These are phyloP conservation scores for Rhizopogon rudus DNA, from an alignment of 768 basidiomycete species.

Conservation along the genomic window DNA sequence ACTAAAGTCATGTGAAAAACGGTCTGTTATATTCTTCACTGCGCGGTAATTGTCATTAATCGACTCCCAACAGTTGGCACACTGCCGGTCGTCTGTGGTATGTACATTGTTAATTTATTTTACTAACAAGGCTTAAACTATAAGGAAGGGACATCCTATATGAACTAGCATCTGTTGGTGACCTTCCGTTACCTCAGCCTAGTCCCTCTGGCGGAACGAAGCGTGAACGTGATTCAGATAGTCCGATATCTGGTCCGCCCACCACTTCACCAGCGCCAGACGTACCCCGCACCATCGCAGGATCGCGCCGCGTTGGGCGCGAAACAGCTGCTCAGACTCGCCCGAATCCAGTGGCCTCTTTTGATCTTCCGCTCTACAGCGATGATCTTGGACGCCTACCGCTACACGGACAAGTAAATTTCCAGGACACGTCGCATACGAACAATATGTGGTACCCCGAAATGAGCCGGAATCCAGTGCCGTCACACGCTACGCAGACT, in stretches of 20 bases:
- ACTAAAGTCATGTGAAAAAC: constrained; percentile 30
- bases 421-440: constrained; percentile 7
- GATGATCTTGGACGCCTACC: constrained; percentile 56
- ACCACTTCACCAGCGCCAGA: constrained; percentile 10
- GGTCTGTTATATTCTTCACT: constrained; percentile 20
- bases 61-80: constrained; percentile 34
- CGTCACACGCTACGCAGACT: neutral
- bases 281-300: constrained; percentile 24
- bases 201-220: constrained; percentile 51
- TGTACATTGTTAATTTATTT: constrained; percentile 7
- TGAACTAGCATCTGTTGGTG: constrained; percentile 67
- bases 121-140: neutral
- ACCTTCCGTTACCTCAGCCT: constrained; percentile 58
- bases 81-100: constrained; percentile 46
- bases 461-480: constrained; percentile 1
- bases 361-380: constrained; percentile 49
- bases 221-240: constrained; percentile 59
- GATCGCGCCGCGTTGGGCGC: constrained; percentile 30
- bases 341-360: constrained; percentile 12
- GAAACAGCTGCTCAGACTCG: constrained; percentile 10
- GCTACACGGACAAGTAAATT: constrained; percentile 27
- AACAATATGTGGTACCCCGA: constrained; percentile 18
- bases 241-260: constrained; percentile 23
- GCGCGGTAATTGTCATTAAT: neutral
- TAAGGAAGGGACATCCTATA: constrained; percentile 62